Evolutionary conservation across 1,284 basidiomycete species (phyloP).

Genomic region (Fomitiporia mediterranea): DNA sequence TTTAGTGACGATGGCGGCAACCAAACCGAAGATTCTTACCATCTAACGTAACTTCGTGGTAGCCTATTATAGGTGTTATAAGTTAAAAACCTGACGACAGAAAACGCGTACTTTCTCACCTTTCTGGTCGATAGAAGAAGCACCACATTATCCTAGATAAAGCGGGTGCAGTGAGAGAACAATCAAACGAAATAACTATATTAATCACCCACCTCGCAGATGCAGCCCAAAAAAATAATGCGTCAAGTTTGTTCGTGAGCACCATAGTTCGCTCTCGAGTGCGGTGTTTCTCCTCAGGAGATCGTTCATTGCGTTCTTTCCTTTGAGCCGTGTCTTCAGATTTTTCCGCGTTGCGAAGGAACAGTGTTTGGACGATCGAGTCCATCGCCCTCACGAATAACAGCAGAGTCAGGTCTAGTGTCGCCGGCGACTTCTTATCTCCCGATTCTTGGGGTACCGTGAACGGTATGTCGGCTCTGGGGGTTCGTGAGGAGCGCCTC

Average conservation of each 20-base stretch:
- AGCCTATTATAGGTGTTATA: constrained; percentile 49
- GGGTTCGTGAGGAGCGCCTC: constrained; percentile 24
- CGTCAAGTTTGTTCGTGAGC: constrained; percentile 52
- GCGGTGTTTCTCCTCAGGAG: neutral
- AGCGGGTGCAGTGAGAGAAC: constrained; percentile 10
- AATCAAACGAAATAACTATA: neutral
- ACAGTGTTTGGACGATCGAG: constrained; percentile 46
- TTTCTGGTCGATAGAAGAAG: constrained; percentile 69
- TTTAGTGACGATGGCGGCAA: constrained; percentile 5
- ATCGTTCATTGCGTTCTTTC: constrained; percentile 16
- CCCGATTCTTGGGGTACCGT: constrained; percentile 19
- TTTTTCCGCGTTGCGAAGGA: constrained; percentile 29
- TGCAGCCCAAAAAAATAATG: constrained; percentile 67
- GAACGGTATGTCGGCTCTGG: constrained; percentile 20
- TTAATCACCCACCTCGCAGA: constrained; percentile 56
- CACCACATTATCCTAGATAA: constrained; percentile 77
- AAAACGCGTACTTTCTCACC: too few relatives aligned
- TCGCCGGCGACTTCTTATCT: constrained; percentile 40
- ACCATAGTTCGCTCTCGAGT: constrained; percentile 23
- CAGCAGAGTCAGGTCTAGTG: constrained; percentile 63
- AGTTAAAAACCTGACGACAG: too few relatives aligned
- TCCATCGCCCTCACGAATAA: constrained; percentile 68
- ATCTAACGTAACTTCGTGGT: constrained; percentile 68
- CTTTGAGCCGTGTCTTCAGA: constrained; percentile 24
- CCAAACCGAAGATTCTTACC: constrained; percentile 31